Base-by-base conservation (phyloP, 768 basidiomycete species). In the Pleurotus citrinopileatus region DNA sequence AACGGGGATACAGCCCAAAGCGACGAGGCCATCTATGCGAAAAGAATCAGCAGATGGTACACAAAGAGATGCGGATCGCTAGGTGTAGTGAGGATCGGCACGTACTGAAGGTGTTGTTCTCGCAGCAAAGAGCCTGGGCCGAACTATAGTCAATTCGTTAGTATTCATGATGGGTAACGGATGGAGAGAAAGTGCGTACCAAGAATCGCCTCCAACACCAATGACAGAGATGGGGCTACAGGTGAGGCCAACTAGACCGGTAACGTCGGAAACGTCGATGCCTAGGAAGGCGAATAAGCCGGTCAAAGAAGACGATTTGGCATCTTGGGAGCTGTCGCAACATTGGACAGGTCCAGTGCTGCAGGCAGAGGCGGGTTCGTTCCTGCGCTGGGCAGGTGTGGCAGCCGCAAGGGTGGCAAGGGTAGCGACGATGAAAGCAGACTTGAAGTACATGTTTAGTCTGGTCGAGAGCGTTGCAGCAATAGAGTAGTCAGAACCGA, bases 101-200 rank as follows among this genome's bases (percentile, higher is more conserved):
- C 28, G 12, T 57, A 67, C 66, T 56, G 61, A 61, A 65, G 42
- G 42, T 53, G 57, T 66, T 64, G 54, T 63, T 57, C 27, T 59
- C 59, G 60, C 67, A 68, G 61, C 67, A 70, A 23, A 67, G 64
- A 13, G 64, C 53, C n/a, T 66, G 59, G 9, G 62, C 68, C 67
- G 23, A 15, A 27, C 19, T 10, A 26, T 23, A 20, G 19, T 3
- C 12, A 2, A 20, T 42, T 8, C n/a, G 28, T n/a, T 10, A 26
- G 12, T 23, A 12, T 1, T 13, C 45, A 3, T n/a, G 15, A n/a
- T n/a, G n/a, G n/a, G n/a, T n/a, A 27, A 15, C 4, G 2, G 4
- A n/a, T 23, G 25, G 15, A 7, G 3, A 27, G 2, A 12, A 26
- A 25, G 1, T 10, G 10, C 45, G 17, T 28, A 68, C 65, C 67